Evolutionary conservation across 352 stramenopile species (phyloP).

Genomic region (Phytophthora macrochlamydospora): DNA sequence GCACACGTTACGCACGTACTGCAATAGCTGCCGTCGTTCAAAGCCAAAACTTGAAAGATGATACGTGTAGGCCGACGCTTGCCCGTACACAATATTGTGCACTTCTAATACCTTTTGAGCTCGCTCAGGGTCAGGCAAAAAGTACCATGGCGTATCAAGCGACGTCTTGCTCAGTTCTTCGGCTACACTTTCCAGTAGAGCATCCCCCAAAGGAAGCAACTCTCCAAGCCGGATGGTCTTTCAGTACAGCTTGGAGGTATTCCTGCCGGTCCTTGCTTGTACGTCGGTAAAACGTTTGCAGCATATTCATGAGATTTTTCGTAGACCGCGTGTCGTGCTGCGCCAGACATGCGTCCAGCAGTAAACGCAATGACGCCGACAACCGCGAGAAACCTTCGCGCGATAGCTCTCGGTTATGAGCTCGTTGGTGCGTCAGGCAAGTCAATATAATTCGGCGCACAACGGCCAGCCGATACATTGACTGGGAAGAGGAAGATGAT

Average conservation of each 20-base stretch:
- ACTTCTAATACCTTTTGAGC: conserved; percentile 74
- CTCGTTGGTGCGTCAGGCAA: conserved; percentile 74
- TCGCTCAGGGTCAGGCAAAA: conserved; percentile 55
- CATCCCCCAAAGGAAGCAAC: conserved; percentile 77
- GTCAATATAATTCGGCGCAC: conserved; percentile 71
- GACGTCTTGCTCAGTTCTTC: conserved; percentile 82
- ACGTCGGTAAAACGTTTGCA: conserved; percentile 79
- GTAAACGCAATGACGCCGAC: conserved; percentile 50
- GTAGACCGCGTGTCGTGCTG: conserved; percentile 67
- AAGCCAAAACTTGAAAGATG: conserved; percentile 80
- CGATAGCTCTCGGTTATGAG: conserved; percentile 60
- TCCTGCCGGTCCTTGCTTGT: conserved; percentile 54
- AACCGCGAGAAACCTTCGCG: conserved; percentile 62
- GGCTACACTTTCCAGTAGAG: conserved; percentile 71
- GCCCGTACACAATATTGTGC: conserved; percentile 82
- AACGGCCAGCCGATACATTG: conserved; percentile 73
- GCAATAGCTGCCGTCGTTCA: conserved; percentile 61
- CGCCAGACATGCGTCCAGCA: conserved; percentile 70
- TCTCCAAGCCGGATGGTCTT: conserved; percentile 69
- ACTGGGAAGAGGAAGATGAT: conserved; percentile 36
- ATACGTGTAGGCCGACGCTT: conserved; percentile 76
- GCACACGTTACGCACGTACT: conserved; percentile 77
- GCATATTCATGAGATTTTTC: conserved; percentile 86
- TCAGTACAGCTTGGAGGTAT: conserved; percentile 60
- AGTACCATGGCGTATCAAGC: conserved; percentile 72